phyloP scores from a whole-genome alignment of 148 eudicot genomes.

The Suaeda aralocaspica region DNA sequence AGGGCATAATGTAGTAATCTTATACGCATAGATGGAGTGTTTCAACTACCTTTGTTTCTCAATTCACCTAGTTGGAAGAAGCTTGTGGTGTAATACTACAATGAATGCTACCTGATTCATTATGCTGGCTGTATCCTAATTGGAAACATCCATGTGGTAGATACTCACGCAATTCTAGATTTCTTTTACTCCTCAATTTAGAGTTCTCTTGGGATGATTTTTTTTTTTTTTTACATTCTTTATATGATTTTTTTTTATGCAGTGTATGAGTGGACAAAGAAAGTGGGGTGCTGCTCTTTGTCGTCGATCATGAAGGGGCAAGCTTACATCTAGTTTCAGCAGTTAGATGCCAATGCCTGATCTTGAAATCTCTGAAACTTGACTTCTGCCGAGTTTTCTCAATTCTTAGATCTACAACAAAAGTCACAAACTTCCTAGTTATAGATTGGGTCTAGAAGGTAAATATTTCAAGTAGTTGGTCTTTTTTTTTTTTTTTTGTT shows the following conservation, averaged over 20 bases:
- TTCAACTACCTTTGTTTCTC: not conserved
- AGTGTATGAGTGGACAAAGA: not conserved
- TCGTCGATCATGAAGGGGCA: not conserved
- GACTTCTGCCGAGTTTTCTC: not conserved
- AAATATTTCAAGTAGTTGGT: no score
- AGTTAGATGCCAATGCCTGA: not conserved
- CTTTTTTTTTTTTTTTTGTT: no score
- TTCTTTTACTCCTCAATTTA: not conserved
- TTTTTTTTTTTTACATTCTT: not conserved
- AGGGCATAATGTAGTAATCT: no score
- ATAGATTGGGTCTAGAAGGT: not conserved
- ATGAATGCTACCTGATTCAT: not conserved
- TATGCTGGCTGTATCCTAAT: no score
- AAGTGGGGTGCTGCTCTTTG: no score
- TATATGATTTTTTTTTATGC: not conserved
- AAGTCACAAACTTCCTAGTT: not conserved
- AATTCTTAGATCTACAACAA: not conserved
- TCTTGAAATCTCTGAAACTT: not conserved
- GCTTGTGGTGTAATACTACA: not conserved
- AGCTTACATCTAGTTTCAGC: not conserved
- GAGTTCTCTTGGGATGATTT: not conserved
- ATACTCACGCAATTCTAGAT: no score
- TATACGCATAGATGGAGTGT: no score
- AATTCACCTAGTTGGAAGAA: not conserved
- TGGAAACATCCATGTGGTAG: not conserved